phyloP scores from a whole-genome alignment of 805 yeast genomes.

The Metschnikowia gelsemii region DNA sequence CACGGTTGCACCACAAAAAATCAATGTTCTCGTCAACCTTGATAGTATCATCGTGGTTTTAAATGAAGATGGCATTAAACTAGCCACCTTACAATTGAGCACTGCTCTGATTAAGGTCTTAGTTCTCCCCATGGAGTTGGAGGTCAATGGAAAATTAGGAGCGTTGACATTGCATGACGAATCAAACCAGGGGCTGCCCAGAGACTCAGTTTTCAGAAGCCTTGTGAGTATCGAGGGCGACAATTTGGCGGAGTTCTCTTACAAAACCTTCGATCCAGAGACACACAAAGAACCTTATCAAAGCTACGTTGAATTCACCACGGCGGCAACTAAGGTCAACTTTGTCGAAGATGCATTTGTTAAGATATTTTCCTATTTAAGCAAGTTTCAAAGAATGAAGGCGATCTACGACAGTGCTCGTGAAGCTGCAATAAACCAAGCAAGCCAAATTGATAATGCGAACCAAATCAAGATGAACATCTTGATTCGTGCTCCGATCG shows the following conservation, averaged over 20 bases:
- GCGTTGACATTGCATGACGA: slow-evolving; percentile 79
- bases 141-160: slow-evolving; percentile 69
- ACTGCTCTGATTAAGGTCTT: slow-evolving; percentile 68
- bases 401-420: slow-evolving; percentile 85
- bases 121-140: slow-evolving; percentile 74
- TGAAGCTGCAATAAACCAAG: slow-evolving; percentile 83
- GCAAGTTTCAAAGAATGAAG: slow-evolving; percentile 82
- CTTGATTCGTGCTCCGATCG: slow-evolving; percentile 73
- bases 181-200: slow-evolving; percentile 58
- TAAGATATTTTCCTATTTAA: slow-evolving; percentile 62
- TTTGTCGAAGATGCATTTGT: slow-evolving; percentile 81
- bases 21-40: slow-evolving; percentile 64
- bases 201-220: slow-evolving; percentile 58
- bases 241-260: slow-evolving; percentile 75
- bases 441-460: slow-evolving; percentile 59
- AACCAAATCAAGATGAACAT: slow-evolving; percentile 69
- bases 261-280: slow-evolving; percentile 71
- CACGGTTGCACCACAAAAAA: slow-evolving; percentile 68
- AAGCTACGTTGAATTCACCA: slow-evolving; percentile 57
- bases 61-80: slow-evolving; percentile 77
- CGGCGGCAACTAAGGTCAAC: slow-evolving; percentile 74
- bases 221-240: slow-evolving; percentile 79
- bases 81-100: slow-evolving; percentile 76
- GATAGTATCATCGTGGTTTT: slow-evolving; percentile 72
- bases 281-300: slow-evolving; percentile 51